phyloP scores from a whole-genome alignment of 768 basidiomycete species.

The Kondoa subrosea region DNA sequence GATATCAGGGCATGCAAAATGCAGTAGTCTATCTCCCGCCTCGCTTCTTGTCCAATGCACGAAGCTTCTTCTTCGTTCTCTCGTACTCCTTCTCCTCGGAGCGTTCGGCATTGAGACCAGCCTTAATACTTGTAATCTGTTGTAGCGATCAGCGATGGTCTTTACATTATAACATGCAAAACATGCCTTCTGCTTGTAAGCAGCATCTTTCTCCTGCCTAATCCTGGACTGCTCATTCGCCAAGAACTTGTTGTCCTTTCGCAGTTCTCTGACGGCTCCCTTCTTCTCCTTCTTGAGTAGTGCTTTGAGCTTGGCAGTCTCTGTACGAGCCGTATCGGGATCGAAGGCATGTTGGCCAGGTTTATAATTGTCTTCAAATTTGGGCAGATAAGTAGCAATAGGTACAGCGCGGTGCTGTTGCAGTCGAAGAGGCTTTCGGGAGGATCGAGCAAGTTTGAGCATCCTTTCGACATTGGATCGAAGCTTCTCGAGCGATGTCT shows the following conservation, averaged over 20 bases:
- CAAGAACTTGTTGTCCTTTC: conserved; percentile 88
- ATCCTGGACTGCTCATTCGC: conserved; percentile 70
- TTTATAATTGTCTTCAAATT: conserved; percentile 51
- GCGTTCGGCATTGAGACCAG: conserved; percentile 54
- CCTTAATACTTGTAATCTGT: conserved; percentile 56
- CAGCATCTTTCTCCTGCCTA: conserved; percentile 64
- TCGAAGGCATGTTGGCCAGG: conserved; percentile 44
- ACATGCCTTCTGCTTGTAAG: conserved; percentile 46
- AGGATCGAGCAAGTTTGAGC: conserved; percentile 31
- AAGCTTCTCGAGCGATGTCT: conserved; percentile 12
- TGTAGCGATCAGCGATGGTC: not conserved
- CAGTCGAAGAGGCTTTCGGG: conserved; percentile 59
- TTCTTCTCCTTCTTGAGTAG: conserved; percentile 91
- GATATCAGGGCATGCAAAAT: too few species aligned
- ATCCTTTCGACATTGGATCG: conserved; percentile 13
- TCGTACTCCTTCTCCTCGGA: conserved; percentile 90
- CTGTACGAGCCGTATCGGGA: conserved; percentile 80
- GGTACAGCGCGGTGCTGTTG: conserved; percentile 94
- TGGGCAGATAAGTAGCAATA: conserved; percentile 80
- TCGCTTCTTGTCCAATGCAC: conserved; percentile 51
- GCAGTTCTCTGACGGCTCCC: conserved; percentile 85
- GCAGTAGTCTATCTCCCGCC: conserved; percentile 3
- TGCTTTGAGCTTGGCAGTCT: conserved; percentile 62
- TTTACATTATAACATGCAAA: not conserved
- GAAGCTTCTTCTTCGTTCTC: conserved; percentile 59